Evolutionary conservation across 148 eudicot genomes (phyloP).

Genomic region (Rhododendron simsii): DNA sequence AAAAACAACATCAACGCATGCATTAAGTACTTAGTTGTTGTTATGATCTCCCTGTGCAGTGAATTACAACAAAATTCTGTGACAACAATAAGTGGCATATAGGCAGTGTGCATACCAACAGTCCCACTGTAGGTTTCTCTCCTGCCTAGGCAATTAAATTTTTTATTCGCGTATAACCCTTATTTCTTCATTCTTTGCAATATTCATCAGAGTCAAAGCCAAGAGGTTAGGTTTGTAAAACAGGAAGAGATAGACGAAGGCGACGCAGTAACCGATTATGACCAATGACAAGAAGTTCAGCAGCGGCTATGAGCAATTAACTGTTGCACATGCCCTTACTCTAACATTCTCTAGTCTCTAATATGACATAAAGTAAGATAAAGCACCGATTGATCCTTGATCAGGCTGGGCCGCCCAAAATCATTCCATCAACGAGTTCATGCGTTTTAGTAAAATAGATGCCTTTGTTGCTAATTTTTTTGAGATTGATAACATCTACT

Average conservation of each 20-base stretch:
- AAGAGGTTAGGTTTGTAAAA: neutral
- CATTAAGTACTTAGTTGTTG: neutral
- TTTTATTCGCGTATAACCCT: neutral
- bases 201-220: neutral
- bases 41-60: neutral
- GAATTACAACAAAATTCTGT: neutral
- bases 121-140: neutral
- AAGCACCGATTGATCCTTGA: neutral
- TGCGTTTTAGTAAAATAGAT: neutral
- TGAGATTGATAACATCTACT: neutral
- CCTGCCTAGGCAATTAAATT: neutral
- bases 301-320: neutral
- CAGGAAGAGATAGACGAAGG: neutral
- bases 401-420: neutral
- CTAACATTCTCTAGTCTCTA: neutral
- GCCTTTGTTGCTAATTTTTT: neutral
- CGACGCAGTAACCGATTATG: neutral
- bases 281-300: neutral
- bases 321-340: neutral
- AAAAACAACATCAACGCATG: neutral
- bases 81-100: neutral
- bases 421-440: neutral
- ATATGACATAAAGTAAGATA: neutral
- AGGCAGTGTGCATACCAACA: neutral
- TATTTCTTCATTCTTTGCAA: neutral